Base-by-base conservation (phyloP, 805 yeast genomes). In the Metschnikowia gelsemii region DNA sequence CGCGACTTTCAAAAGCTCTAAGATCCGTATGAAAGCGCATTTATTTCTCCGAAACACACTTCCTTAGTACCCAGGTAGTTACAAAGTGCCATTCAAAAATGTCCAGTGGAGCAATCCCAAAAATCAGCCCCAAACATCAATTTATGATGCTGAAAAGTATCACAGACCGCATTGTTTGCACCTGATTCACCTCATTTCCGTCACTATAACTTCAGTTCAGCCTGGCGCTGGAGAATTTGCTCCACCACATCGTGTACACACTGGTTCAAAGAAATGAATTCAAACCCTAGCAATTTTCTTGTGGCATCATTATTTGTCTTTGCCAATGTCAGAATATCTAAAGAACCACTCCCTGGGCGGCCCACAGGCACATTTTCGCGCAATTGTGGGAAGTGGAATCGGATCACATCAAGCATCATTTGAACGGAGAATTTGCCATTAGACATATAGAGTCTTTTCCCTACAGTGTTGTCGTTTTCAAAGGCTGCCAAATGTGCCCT, bases 341-440 rank as follows among this genome's bases (percentile, higher is more conserved):
- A 22, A 2, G 52, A 45, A 0, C 70, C 71, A 3, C 54, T 25
- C 2, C 70, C 70, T 4, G 62, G 62, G 6, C 40, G 52, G 4
- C 73, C 74, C 22, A 49, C 38, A 23, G 55, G 57, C 8, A 49
- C 41, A 8, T 38, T 36, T 3, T 30, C 46, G 27, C 30, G 23
- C 34, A 57, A 45, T 22, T 50, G 38, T 1, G 66, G 66, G 31
- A 56, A 55, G 40, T 58, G 57, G 42, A 59, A 65, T 18, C 68
- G 70, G 47, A 65, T 59, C 14, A 66, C 50, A 42, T 68, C 70
- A 27, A 70, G 42, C 26, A 62, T 57, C 46, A 64, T 69, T 32
- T 65, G 57, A 20, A 58, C 57, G 25, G 62, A 54, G 42, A 64
- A 67, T n/a, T 58, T 57, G 11, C 66, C 70, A 32, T 59, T 60